Base-by-base conservation (phyloP, 2,329 filamentous ascomycete species). In the Ceratocystis huliohia region DNA sequence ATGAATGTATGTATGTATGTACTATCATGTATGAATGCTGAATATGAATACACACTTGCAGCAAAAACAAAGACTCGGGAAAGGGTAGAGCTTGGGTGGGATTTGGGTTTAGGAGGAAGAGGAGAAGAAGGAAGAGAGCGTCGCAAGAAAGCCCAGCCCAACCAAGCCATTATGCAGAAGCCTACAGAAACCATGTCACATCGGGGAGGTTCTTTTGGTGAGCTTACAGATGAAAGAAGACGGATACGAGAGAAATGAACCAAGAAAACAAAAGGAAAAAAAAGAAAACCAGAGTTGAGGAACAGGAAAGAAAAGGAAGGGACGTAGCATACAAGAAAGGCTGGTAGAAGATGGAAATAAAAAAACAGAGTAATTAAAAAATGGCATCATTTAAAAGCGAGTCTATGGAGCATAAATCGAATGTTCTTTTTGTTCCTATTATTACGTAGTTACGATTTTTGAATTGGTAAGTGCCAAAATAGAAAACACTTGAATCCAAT, bases 111-210 rank as follows among this genome's bases (percentile, higher is more conserved):
- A 15, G 53, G 25, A 30, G 7, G 25, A 3, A 20, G 50, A 56
- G 50, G 53, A 33, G 53, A 33, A 7, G 50, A 13, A 28, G 53
- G 22, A 30, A 57, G 22, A n/a, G 56, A n/a, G 56, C 22, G 17
- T n/a, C n/a, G 28, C 22, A 33, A 57, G 22, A 30, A 57, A 33
- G 6, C 25, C 53, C 53, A 57, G 53, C 53, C 53, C 28, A 57
- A 57, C 22, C 2, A 28, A 57, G 8, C 10, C 7, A 25, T 17
- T 25, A 57, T 57, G 22, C 53, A 17, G 53, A 13, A 57, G 53
- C 53, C 53, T 57, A 57, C 53, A 57, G 17, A 57, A 25, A 57
- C 53, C 53, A 57, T 5, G 53, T 57, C 53, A 57, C 53, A 57
- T 57, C 17, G 25, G 13, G 22, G 28, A 13, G 37, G 50, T 56